Base-by-base conservation (phyloP, 164 flowering plant genomes). In the Vitis amurensis region DNA sequence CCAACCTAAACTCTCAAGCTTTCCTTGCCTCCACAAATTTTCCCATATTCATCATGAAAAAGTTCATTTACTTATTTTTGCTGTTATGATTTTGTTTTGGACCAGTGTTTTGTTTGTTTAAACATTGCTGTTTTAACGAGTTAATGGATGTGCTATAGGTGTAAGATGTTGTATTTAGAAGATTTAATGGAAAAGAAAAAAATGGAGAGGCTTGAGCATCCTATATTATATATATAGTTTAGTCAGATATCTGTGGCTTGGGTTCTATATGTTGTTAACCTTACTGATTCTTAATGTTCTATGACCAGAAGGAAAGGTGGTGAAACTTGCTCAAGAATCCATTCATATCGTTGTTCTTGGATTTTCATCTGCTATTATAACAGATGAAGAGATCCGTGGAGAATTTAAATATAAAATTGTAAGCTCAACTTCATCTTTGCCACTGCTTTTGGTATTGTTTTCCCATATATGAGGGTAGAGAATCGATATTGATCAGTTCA, bases 341-440 rank as follows among this genome's bases (percentile, higher is more conserved):
- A 83, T 94, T 75, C 92, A 89, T 79, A 83, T 84, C 11, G 73
- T 90, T 55, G 92, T 92, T 58, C 92, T 92, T 71, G 95, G 97
- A 9, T 92, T 94, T 74, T 77, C 93, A 11, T 81, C 92, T 64
- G 95, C 91, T 52, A 61, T 76, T 53, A 91, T 94, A 56, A 70
- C 81, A 14, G 83, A 81, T n/a, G 88, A 87, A 66, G 86, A 94
- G 64, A 86, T 92, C 44, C 87, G 95, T 30, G 78, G 78, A 48
- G 93, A 94, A 56, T 92, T 94, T 68, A 73, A 61, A 64, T 83
- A 79, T 73, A 87, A 74, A 79, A 71, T 51, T 76, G 97, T 94
- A 78, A 68, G 88, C 44, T 50, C 49, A 10, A 17, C 2, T 13
- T 29, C 15, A n/a, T 11, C 5, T 13, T 49, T 30, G 29, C 51